Evolutionary conservation across 1,139 yeast genomes (phyloP).

Genomic region (Debaryomycetaceae sp.): DNA sequence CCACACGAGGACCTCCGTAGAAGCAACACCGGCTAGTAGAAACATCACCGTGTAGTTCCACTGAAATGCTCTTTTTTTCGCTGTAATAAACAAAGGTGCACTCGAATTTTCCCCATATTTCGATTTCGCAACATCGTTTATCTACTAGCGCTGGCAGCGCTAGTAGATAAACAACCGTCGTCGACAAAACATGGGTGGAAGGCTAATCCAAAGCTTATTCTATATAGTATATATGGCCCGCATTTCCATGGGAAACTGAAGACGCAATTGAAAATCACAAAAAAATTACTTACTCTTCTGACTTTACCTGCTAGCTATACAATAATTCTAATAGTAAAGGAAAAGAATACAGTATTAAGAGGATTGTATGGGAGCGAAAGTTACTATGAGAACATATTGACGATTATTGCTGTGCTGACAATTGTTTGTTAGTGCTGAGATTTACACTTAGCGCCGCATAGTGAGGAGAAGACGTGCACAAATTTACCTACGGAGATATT

Average conservation of each 20-base stretch:
- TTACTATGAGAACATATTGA: slow-evolving; percentile 5
- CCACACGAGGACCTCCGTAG: not conserved
- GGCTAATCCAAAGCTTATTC: not conserved
- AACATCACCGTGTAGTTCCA: not conserved
- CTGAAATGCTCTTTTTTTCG: not conserved
- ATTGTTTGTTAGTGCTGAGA: slow-evolving; percentile 17
- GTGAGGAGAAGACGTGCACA: slow-evolving; percentile 4
- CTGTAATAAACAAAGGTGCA: not conserved
- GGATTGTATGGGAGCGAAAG: slow-evolving; percentile 6
- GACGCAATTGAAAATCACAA: not conserved
- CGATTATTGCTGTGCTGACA: slow-evolving; percentile 12
- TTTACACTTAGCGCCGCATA: slow-evolving; percentile 10
- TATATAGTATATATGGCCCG: not conserved
- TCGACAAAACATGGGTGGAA: not conserved
- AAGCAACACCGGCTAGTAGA: not conserved
- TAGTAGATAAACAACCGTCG: not conserved
- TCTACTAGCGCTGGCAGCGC: not conserved
- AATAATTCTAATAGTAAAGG: not conserved
- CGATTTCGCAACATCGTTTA: slow-evolving; percentile 4
- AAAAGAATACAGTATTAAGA: slow-evolving; percentile 3
- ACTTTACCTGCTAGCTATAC: slow-evolving; percentile 2
- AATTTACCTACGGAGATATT: slow-evolving; percentile 7
- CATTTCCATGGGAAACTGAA: not conserved
- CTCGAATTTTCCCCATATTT: not conserved
- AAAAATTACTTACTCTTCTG: slow-evolving; percentile 2